These are phyloP conservation scores for Pseudogymnoascus sp. DNA, from an alignment of 2,329 filamentous ascomycete species.

Conservation along the genomic window DNA sequence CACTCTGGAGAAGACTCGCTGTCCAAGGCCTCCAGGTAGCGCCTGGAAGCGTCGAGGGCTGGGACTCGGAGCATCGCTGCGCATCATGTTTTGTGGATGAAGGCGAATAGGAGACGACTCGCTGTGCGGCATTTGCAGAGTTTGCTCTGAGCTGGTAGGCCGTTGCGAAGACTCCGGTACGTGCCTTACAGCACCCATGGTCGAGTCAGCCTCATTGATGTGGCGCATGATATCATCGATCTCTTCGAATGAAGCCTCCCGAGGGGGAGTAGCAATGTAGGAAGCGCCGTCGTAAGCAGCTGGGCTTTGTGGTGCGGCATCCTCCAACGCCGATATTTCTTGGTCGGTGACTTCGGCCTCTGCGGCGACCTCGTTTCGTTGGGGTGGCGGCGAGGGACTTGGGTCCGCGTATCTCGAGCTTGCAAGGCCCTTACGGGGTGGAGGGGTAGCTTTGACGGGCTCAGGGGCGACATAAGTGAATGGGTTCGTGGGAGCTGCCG, in stretches of 20 bases:
- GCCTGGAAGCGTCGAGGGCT: constrained; percentile 52
- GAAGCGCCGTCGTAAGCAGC: not conserved
- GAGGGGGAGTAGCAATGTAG: constrained; percentile 1
- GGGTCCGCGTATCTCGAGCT: not conserved
- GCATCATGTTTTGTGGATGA: constrained; percentile 44
- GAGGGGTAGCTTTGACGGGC: constrained; percentile 12
- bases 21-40: constrained; percentile 38
- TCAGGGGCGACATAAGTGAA: not conserved
- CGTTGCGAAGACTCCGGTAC: constrained; percentile 48
- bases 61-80: constrained; percentile 67
- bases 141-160: constrained; percentile 21
- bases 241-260: constrained; percentile 56
- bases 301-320: not conserved
- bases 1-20: constrained; percentile 44
- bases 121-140: constrained; percentile 16
- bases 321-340: not conserved
- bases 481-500: not conserved
- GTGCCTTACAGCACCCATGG: constrained; percentile 50
- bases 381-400: not conserved
- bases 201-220: constrained; percentile 65
- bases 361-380: not conserved
- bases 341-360: not conserved
- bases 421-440: constrained; percentile 1
- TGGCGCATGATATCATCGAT: constrained; percentile 91
- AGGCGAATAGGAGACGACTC: constrained; percentile 47